A percentile compares a stretch with the other conserved stretches of the same genome.
phyloP scores from a whole-genome alignment of 768 basidiomycete genomes.

The Agaricus subrufescens region DNA sequence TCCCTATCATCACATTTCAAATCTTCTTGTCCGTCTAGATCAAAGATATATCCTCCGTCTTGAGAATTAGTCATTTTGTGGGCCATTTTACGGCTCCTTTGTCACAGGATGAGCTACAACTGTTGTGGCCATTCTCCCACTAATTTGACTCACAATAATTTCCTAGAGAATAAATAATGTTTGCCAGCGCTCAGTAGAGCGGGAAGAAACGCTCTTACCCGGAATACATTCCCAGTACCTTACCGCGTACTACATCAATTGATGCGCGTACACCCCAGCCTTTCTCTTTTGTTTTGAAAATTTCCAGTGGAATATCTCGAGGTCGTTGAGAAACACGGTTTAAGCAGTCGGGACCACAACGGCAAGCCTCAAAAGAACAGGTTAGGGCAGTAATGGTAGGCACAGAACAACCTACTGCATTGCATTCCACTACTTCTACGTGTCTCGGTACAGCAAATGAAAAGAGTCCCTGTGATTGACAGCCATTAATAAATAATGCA shows the following conservation, averaged over 20 bases:
- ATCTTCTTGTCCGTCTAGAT: constrained; percentile 55
- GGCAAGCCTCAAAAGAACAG: constrained; percentile 31
- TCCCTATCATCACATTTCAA: constrained; percentile 24
- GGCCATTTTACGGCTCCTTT: constrained; percentile 41
- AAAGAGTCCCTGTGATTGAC: constrained; percentile 41
- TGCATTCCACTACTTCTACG: constrained; percentile 61
- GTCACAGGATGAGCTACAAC: neutral
- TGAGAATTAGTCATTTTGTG: constrained; percentile 28
- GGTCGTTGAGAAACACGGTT: constrained; percentile 63
- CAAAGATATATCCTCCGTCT: constrained; percentile 47
- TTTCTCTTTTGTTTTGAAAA: constrained; percentile 56
- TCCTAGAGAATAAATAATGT: neutral
- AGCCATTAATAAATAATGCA: neutral
- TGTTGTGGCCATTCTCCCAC: neutral
- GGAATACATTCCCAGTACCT: constrained; percentile 63
- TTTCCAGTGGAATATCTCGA: constrained; percentile 50
- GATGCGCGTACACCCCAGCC: constrained; percentile 67
- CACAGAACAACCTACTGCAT: constrained; percentile 34
- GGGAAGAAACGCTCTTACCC: constrained; percentile 38
- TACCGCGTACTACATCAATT: constrained; percentile 39
- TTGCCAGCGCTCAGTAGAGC: neutral
- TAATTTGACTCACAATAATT: constrained; percentile 6
- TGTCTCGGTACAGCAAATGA: constrained; percentile 37
- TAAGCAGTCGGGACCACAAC: constrained; percentile 38
- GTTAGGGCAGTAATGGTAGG: neutral